A percentile compares a stretch with the other conserved stretches of the same genome.
phyloP scores from a whole-genome alignment of 768 basidiomycete genomes.

The Xerocomellus dryophilus region DNA sequence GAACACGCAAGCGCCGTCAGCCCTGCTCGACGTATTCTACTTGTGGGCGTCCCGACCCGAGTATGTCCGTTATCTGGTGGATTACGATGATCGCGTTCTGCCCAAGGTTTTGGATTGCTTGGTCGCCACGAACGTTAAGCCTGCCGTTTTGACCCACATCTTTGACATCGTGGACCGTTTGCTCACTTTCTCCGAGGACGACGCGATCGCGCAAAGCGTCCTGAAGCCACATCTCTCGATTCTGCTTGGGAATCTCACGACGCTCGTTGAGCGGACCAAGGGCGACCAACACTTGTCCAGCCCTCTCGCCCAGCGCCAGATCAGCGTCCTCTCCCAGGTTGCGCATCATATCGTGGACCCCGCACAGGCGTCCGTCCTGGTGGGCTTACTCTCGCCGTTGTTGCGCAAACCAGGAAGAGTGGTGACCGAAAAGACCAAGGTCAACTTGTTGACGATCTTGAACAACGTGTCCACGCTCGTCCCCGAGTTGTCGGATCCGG shows the following conservation, averaged over 20 bases:
- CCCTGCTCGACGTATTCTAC: constrained; percentile 81
- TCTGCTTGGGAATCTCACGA: constrained; percentile 70
- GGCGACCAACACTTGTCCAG: constrained; percentile 48
- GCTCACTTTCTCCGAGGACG: constrained; percentile 49
- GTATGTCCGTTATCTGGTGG: constrained; percentile 61
- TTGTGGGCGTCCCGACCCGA: constrained; percentile 64
- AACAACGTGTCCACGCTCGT: constrained; percentile 64
- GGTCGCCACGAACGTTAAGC: constrained; percentile 80
- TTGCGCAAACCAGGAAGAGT: constrained; percentile 72
- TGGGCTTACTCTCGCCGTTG: constrained; percentile 72
- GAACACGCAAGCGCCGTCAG: constrained; percentile 89
- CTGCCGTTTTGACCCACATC: constrained; percentile 71
- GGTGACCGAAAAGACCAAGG: constrained; percentile 84
- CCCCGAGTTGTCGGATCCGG: constrained; percentile 50
- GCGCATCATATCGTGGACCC: constrained; percentile 70
- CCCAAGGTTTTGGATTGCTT: constrained; percentile 82
- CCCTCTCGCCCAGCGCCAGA: constrained; percentile 76
- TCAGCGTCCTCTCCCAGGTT: constrained; percentile 75
- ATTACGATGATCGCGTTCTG: constrained; percentile 64
- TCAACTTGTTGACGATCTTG: constrained; percentile 72
- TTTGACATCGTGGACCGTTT: constrained; percentile 84
- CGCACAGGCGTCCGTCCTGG: constrained; percentile 67
- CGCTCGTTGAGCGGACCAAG: constrained; percentile 62
- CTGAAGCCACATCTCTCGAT: constrained; percentile 68
- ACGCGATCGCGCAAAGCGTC: constrained; percentile 46